A percentile compares a stretch with the other conserved stretches of the same genome.
These are phyloP conservation scores for Rhodotorula sp. DNA, from an alignment of 1,284 basidiomycete genomes.

Conservation along the genomic window DNA sequence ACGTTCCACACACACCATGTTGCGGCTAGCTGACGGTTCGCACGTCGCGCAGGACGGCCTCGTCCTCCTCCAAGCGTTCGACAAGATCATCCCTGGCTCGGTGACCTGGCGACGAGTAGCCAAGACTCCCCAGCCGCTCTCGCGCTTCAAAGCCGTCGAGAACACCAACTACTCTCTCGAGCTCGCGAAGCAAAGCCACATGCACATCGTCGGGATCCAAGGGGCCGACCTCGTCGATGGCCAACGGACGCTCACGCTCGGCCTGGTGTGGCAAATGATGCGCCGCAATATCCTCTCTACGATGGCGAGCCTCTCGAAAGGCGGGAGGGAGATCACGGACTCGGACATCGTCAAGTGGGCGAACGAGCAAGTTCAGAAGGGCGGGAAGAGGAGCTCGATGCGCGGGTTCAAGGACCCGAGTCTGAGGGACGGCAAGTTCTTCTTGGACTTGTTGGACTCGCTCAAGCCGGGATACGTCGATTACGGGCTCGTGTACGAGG, in stretches of 20 bases:
- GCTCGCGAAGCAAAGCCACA: slow-evolving; percentile 82
- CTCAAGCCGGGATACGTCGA: slow-evolving; percentile 94
- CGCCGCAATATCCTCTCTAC: slow-evolving; percentile 86
- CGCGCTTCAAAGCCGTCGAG: slow-evolving; percentile 95
- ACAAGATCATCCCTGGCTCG: slow-evolving; percentile 87
- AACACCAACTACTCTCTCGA: slow-evolving; percentile 97
- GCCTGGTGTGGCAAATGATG: slow-evolving; percentile 98
- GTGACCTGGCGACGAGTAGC: slow-evolving; percentile 92
- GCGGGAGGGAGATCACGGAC: slow-evolving; percentile 79
- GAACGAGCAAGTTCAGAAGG: slow-evolving; percentile 79
- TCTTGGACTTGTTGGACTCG: slow-evolving; percentile 87
- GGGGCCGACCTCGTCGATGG: slow-evolving; percentile 96
- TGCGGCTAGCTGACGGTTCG: neutral
- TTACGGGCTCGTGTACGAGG: slow-evolving; percentile 71
- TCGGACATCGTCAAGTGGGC: slow-evolving; percentile 96
- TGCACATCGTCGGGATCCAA: slow-evolving; percentile 97
- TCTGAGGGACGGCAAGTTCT: slow-evolving; percentile 87
- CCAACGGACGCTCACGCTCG: slow-evolving; percentile 83
- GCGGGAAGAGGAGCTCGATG: slow-evolving; percentile 64
- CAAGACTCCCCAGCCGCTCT: slow-evolving; percentile 81
- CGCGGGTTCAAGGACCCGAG: slow-evolving; percentile 91
- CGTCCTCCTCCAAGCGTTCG: slow-evolving; percentile 90
- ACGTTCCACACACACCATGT: neutral
- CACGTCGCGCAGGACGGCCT: slow-evolving; percentile 61
- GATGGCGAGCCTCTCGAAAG: slow-evolving; percentile 70